Conservation (phyloP, 2,329 filamentous ascomycete genomes). For the Blastomyces percursus region DNA sequence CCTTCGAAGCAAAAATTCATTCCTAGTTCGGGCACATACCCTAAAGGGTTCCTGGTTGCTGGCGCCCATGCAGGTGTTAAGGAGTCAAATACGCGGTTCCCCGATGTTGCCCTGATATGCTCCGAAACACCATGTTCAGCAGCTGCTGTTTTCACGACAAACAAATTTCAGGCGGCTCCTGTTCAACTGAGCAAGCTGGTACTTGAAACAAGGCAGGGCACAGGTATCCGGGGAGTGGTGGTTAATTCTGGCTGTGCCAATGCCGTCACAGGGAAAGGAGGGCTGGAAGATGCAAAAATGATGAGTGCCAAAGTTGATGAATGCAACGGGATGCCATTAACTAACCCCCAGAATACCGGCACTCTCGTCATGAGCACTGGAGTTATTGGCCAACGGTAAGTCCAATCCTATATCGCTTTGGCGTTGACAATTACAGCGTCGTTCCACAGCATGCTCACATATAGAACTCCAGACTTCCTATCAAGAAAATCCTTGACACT, state of each 20-base stretch:
- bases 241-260: slow-evolving; percentile 97
- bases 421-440: background rate
- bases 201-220: slow-evolving; percentile 53
- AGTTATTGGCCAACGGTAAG: slow-evolving; percentile 82
- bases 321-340: slow-evolving; percentile 38
- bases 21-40: slow-evolving; percentile 73
- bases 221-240: slow-evolving; percentile 67
- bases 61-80: slow-evolving; percentile 91
- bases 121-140: slow-evolving; percentile 79
- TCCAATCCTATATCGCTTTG: background rate
- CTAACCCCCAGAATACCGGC: slow-evolving; percentile 36
- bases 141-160: slow-evolving; percentile 92
- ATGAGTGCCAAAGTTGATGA: slow-evolving; percentile 75
- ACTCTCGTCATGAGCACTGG: slow-evolving; percentile 98
- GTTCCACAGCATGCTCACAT: background rate
- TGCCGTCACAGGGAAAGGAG: slow-evolving; percentile 85
- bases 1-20: slow-evolving; percentile 82
- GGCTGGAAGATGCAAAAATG: slow-evolving; percentile 71
- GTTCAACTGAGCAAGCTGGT: slow-evolving; percentile 74
- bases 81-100: slow-evolving; percentile 78
- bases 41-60: slow-evolving; percentile 76
- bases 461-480: slow-evolving; percentile 54
- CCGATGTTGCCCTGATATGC: slow-evolving; percentile 78
- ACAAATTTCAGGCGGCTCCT: slow-evolving; percentile 94
- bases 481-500: slow-evolving; percentile 74